Evolutionary conservation across 1,284 basidiomycete species (phyloP).

Genomic region (Trametes versicolor): DNA sequence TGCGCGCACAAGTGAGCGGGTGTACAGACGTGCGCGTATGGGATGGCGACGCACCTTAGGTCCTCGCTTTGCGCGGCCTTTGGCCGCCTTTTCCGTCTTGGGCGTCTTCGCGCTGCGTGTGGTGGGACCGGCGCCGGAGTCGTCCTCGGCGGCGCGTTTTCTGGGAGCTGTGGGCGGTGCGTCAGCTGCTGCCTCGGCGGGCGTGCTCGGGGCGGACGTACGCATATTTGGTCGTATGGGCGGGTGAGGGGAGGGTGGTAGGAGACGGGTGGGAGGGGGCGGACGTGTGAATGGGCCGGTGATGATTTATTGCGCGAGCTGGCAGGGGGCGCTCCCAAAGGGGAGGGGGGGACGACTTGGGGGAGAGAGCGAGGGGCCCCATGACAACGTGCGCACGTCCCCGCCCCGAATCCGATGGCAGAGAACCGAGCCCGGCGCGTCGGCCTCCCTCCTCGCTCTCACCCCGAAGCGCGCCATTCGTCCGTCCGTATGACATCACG

Average conservation of each 20-base stretch:
- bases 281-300: constrained; percentile 2
- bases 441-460: constrained; percentile 1
- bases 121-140: constrained; percentile 46
- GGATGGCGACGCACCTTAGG: constrained; percentile 53
- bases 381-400: constrained; percentile 25
- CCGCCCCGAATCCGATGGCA: constrained; percentile 8
- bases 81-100: constrained; percentile 50
- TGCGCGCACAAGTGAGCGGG: constrained; percentile 4
- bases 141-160: constrained; percentile 58
- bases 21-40: constrained; percentile 12
- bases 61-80: constrained; percentile 49
- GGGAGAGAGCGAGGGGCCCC: constrained; percentile 15
- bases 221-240: constrained; percentile 28
- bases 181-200: neutral
- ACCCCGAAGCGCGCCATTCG: neutral
- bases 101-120: constrained; percentile 58
- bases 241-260: constrained; percentile 16
- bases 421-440: constrained; percentile 1
- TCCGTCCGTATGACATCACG: constrained; percentile 25
- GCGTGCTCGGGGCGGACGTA: constrained; percentile 32
- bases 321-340: neutral
- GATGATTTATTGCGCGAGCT: constrained; percentile 21
- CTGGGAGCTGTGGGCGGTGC: constrained; percentile 45
- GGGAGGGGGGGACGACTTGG: constrained; percentile 5
- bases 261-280: constrained; percentile 1